phyloP scores from a whole-genome alignment of 2,329 filamentous ascomycete species.

The Cladophialophora bantiana region DNA sequence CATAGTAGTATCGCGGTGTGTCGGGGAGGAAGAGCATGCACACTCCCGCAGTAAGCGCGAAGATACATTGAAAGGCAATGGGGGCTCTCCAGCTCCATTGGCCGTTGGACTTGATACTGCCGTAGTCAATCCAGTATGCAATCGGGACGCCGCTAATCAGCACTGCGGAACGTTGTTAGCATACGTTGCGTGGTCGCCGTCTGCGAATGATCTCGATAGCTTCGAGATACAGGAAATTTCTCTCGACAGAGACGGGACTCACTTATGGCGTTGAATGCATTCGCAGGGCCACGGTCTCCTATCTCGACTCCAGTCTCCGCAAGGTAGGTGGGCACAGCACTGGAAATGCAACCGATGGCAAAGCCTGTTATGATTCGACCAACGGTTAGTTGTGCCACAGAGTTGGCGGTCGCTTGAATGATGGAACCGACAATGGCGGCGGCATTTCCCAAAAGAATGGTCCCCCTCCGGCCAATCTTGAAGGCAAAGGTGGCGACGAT shows the following conservation, averaged over 20 bases:
- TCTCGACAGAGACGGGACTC: background rate
- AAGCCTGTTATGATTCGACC: constrained; percentile 39
- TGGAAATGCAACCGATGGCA: constrained; percentile 45
- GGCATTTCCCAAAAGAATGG: constrained; percentile 41
- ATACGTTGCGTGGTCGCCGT: background rate
- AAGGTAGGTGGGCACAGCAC: constrained; percentile 44
- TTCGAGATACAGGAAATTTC: background rate
- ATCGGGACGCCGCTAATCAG: constrained; percentile 41
- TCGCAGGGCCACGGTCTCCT: constrained; percentile 41
- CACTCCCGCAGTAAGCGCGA: constrained; percentile 39
- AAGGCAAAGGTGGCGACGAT: constrained; percentile 41
- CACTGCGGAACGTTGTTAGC: constrained; percentile 22
- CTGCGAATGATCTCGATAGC: background rate
- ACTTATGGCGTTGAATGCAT: constrained; percentile 43
- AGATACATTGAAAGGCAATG: constrained; percentile 44
- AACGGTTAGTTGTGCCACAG: constrained; percentile 42
- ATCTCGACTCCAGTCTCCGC: constrained; percentile 44
- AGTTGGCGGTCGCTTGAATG: constrained; percentile 42
- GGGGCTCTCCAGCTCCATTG: constrained; percentile 45
- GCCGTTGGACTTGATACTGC: constrained; percentile 43
- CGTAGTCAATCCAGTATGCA: constrained; percentile 48
- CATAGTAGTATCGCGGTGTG: constrained; percentile 44
- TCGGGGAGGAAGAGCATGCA: constrained; percentile 40
- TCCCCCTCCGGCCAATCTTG: constrained; percentile 41
- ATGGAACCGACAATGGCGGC: constrained; percentile 45